Base-by-base conservation (phyloP, 768 basidiomycete species). In the Lactarius evosmus region DNA sequence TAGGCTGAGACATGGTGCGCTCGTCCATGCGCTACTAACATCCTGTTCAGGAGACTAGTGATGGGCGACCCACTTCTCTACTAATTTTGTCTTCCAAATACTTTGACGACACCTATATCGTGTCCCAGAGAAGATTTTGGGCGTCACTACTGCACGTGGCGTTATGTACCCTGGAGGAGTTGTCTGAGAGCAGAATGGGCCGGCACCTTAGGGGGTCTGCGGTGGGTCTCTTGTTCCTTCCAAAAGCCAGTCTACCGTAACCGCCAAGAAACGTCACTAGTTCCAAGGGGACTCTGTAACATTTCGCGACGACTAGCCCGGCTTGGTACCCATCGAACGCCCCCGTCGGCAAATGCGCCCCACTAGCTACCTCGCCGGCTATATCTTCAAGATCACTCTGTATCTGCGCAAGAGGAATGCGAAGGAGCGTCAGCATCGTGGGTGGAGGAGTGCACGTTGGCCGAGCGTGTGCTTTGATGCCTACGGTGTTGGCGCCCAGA, bases 401-500 rank as follows among this genome's bases (percentile, higher is more conserved):
- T 29, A 2, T 50, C 27, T 4, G 22, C 17, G 25, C 14, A 36
- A 36, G 14, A 36, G 38, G 34, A 32, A 52, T n/a, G 51, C 8
- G n/a, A 17, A 36, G 54, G 54, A 22, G 36, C 27, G 12, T 25
- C 25, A 12, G 36, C 6, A 34, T 25, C 54, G 36, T 22, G 6
- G 33, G 33, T 36, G 54, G 38, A 56, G 54, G 54, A 56, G 54
- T 36, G 25, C 36, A 56, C 56, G 44, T 58, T 58, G 57, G 57
- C 57, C 57, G 57, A 58, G 57, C 57, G 57, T 58, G 41, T 17
- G 30, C 16, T 25, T 25, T 55, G 53, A 55, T 34, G 33, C 16
- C 22, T 16, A 16, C 53, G 53, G 16, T 36, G 9, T 44, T 11
- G 58, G 27, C 34, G 16, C 34, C 49, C 34, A 11, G 25, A 11